A percentile compares a stretch with the other conserved stretches of the same genome.
These are phyloP conservation scores for Schizophyllum commune DNA, from an alignment of 1,284 basidiomycete species.

Conservation along the genomic window DNA sequence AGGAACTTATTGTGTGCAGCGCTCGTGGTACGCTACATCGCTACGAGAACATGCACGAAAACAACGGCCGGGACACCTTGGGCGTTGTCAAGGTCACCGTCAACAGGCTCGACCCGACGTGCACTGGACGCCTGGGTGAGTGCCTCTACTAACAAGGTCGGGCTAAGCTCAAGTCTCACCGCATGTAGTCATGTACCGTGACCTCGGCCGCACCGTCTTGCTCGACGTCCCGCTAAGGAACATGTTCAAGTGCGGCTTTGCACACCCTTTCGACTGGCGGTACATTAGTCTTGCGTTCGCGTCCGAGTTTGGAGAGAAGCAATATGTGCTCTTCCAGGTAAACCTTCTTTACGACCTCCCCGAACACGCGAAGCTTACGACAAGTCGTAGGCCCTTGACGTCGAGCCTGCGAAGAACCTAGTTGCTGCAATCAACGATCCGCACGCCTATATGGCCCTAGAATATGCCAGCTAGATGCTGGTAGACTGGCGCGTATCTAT, in stretches of 20 bases:
- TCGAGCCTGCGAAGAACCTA: background rate
- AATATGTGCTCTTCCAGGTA: background rate
- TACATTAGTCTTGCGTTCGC: background rate
- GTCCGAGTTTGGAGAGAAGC: background rate
- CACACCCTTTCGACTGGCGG: background rate
- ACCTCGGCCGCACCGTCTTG: background rate
- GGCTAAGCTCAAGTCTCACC: too few species aligned
- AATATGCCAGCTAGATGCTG: background rate
- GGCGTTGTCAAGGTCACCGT: background rate
- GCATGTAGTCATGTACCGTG: background rate
- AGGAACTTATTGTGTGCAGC: background rate
- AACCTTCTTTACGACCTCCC: background rate
- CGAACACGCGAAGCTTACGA: background rate
- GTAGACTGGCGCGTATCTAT: too few species aligned
- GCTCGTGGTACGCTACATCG: background rate
- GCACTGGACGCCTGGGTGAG: background rate
- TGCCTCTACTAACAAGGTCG: too few species aligned
- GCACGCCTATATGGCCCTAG: background rate
- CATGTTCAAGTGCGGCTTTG: background rate
- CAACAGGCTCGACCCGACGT: background rate
- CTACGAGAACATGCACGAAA: background rate
- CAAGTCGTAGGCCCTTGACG: background rate
- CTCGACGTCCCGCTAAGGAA: background rate
- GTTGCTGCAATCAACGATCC: background rate
- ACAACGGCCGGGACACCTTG: background rate